phyloP scores from a whole-genome alignment of 1,284 basidiomycete species.

The Microbotryum lychnidis-dioicae region DNA sequence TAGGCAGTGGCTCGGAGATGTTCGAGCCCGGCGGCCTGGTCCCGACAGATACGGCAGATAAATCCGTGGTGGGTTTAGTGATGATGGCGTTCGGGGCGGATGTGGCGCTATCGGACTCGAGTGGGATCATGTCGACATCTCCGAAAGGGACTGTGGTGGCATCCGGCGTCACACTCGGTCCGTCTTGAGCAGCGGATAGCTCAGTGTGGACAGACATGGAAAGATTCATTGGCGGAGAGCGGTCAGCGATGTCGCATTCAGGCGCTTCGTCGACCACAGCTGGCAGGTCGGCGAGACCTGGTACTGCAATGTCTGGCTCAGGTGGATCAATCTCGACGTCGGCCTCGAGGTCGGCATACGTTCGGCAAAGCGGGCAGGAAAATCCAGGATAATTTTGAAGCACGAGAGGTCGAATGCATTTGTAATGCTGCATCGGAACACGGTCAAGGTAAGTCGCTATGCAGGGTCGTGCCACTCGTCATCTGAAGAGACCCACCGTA shows the following conservation, averaged over 20 bases:
- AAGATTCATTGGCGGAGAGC: background rate
- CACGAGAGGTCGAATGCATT: conserved; percentile 88
- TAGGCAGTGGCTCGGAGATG: background rate
- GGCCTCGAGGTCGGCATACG: conserved; percentile 85
- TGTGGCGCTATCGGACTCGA: background rate
- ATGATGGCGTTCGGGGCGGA: background rate
- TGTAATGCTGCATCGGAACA: conserved; percentile 69
- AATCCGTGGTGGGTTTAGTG: conserved; percentile 1
- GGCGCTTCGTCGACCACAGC: conserved; percentile 29
- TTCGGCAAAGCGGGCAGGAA: conserved; percentile 78
- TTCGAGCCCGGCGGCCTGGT: conserved; percentile 7
- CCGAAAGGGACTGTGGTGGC: background rate
- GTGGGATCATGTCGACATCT: background rate
- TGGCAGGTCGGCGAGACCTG: conserved; percentile 1
- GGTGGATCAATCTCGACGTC: conserved; percentile 66
- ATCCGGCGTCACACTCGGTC: conserved; percentile 14
- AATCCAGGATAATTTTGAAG: conserved; percentile 84
- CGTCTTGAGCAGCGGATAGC: too few species aligned
- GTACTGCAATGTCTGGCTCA: conserved; percentile 10
- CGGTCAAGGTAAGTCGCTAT: background rate
- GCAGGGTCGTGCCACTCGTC: too few species aligned
- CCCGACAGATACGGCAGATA: conserved; percentile 1
- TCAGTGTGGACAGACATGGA: too few species aligned
- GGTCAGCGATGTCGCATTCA: conserved; percentile 26
- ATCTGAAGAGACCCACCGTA: conserved; percentile 21